These are phyloP conservation scores for Aspergillus terreus DNA, from an alignment of 2,329 filamentous ascomycete species.

Conservation along the genomic window DNA sequence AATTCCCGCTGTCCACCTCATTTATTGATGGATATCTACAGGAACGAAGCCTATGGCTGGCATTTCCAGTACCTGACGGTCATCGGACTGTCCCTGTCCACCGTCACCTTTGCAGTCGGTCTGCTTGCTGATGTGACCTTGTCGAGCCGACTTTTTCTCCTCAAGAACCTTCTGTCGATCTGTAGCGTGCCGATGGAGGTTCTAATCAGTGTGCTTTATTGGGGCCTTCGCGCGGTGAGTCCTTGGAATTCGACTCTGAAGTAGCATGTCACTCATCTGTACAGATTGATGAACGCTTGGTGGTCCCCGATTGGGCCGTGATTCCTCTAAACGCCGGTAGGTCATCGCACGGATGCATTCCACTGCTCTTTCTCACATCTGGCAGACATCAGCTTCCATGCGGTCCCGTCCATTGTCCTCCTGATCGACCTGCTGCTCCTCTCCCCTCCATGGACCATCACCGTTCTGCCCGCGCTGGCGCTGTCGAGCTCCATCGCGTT, in stretches of 20 bases:
- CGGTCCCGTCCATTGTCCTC: slow-evolving; percentile 52
- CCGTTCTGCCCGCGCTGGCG: slow-evolving; percentile 48
- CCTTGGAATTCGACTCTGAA: too few species aligned
- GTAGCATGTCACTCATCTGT: not conserved
- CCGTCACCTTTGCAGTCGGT: slow-evolving; percentile 52
- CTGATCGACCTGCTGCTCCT: slow-evolving; percentile 55
- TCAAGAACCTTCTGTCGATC: slow-evolving; percentile 57
- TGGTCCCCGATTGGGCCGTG: slow-evolving; percentile 44
- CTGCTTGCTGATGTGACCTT: slow-evolving; percentile 54
- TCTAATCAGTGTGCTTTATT: slow-evolving; percentile 59
- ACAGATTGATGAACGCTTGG: slow-evolving; percentile 45
- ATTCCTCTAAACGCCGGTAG: slow-evolving; percentile 37
- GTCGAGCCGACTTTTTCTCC: slow-evolving; percentile 49
- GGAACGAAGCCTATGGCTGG: slow-evolving; percentile 60
- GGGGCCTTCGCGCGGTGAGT: slow-evolving; percentile 52
- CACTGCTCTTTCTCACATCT: not conserved
- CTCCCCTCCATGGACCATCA: slow-evolving; percentile 59
- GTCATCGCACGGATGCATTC: slow-evolving; percentile 5
- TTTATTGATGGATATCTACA: slow-evolving; percentile 22
- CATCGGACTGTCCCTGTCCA: slow-evolving; percentile 56
- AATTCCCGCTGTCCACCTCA: not conserved
- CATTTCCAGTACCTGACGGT: slow-evolving; percentile 64
- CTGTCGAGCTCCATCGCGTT: slow-evolving; percentile 52
- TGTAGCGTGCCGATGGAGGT: slow-evolving; percentile 59
- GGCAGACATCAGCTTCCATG: slow-evolving; percentile 47